A percentile compares a stretch with the other conserved stretches of the same genome.
Evolutionary conservation across 1,284 basidiomycete species (phyloP).

Genomic region (Salmacisia buchloeana): DNA sequence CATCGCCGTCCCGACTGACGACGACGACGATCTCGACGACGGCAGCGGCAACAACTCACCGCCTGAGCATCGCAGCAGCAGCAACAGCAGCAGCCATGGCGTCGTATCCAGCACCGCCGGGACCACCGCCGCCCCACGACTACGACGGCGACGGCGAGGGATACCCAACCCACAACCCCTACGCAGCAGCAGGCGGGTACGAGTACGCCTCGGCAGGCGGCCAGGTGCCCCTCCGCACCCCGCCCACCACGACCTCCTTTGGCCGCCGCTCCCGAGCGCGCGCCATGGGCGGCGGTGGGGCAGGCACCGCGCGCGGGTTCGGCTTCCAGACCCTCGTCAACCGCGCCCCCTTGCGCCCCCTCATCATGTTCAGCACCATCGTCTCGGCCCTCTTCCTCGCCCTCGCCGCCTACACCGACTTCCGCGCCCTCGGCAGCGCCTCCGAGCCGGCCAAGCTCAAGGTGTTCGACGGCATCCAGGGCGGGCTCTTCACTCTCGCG

Average conservation of each 20-base stretch:
- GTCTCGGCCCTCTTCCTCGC: constrained; percentile 34
- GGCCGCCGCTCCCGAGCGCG: not conserved
- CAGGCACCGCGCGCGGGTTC: not conserved
- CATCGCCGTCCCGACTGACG: no score
- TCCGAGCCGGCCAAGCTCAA: constrained; percentile 30
- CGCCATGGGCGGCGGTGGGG: not conserved
- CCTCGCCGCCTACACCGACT: constrained; percentile 24
- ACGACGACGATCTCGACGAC: no score
- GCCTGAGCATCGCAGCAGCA: no score
- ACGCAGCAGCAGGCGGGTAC: not conserved
- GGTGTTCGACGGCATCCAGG: constrained; percentile 26
- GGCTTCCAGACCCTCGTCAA: constrained; percentile 17
- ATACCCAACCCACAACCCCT: constrained; percentile 7
- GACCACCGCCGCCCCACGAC: not conserved
- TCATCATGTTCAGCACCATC: constrained; percentile 36
- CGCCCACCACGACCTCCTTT: not conserved
- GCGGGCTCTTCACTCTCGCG: constrained; percentile 23
- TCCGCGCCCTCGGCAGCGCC: constrained; percentile 18
- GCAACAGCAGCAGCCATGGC: no score
- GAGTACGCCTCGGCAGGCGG: not conserved
- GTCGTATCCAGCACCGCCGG: not conserved
- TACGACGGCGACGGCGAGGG: not conserved
- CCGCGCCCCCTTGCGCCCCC: constrained; percentile 33
- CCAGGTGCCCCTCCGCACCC: not conserved
- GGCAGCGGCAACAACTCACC: no score